phyloP scores from a whole-genome alignment of 1,284 basidiomycete species.

The Apiotrichum gracile region DNA sequence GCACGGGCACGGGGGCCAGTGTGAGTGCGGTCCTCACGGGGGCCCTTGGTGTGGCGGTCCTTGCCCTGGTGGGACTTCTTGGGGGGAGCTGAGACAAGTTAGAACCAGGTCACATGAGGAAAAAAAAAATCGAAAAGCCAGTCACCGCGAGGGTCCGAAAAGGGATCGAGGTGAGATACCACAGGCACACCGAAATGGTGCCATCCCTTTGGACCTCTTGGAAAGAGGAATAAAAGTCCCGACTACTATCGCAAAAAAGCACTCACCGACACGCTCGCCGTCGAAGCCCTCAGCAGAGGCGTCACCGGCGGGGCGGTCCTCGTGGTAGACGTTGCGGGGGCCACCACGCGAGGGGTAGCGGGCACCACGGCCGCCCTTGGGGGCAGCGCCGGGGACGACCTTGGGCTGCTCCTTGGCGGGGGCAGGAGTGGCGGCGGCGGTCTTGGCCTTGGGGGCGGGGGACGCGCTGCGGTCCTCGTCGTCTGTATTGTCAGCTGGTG shows the following conservation, averaged over 20 bases:
- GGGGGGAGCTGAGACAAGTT: constrained; percentile 21
- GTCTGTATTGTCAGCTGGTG: constrained; percentile 18
- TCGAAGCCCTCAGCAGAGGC: constrained; percentile 39
- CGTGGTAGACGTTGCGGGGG: constrained; percentile 34
- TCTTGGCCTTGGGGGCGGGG: constrained; percentile 29
- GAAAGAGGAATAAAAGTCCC: too few relatives aligned
- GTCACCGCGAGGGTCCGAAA: too few relatives aligned
- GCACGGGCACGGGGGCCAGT: constrained; percentile 31
- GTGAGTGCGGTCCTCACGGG: constrained; percentile 32
- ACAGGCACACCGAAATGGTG: too few relatives aligned
- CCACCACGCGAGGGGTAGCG: constrained; percentile 39
- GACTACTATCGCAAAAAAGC: too few relatives aligned
- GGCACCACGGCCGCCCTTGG: constrained; percentile 22
- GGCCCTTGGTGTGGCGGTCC: constrained; percentile 45
- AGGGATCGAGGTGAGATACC: too few relatives aligned
- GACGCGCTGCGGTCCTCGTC: constrained; percentile 30
- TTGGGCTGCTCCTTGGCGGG: constrained; percentile 21
- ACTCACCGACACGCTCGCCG: constrained; percentile 47
- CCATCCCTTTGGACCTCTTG: too few relatives aligned
- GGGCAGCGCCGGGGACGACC: constrained; percentile 33
- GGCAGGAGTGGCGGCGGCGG: constrained; percentile 22
- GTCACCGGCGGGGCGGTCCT: constrained; percentile 21
- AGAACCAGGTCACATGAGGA: neutral
- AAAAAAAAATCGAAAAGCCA: neutral
- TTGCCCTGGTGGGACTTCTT: constrained; percentile 32